These are phyloP conservation scores for Chlorella sp. DNA, from an alignment of 139 green algal species.

Conservation along the genomic window DNA sequence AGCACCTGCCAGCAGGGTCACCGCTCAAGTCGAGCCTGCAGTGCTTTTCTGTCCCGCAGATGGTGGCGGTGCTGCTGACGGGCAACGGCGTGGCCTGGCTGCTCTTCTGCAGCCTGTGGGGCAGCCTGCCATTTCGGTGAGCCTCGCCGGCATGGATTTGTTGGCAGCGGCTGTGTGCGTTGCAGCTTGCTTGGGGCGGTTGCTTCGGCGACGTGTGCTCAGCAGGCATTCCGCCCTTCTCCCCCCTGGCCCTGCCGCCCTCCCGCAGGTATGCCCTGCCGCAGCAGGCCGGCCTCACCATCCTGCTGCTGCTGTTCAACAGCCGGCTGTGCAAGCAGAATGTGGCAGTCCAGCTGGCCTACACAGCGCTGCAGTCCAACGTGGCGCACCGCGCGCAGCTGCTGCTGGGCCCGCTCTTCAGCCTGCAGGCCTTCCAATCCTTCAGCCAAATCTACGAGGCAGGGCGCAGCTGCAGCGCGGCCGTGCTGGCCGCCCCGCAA, in stretches of 20 bases:
- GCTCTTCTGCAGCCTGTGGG: conserved; percentile 16
- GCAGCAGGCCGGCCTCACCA: conserved; percentile 9
- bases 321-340: not conserved
- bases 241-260: not conserved
- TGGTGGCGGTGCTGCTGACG: not conserved
- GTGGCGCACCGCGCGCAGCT: not conserved
- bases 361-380: not conserved
- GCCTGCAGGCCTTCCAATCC: not conserved
- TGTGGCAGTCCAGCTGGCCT: not conserved
- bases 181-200: no score
- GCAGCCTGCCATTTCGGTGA: conserved; percentile 14
- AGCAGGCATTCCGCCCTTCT: no score
- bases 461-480: not conserved
- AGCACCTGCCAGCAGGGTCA: no score
- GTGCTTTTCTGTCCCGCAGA: no score
- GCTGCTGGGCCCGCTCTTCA: not conserved
- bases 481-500: not conserved
- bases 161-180: no score
- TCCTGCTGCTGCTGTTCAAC: conserved; percentile 15
- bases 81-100: conserved; percentile 22
- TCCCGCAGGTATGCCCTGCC: not conserved
- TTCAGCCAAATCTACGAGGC: not conserved
- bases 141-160: no score
- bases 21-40: no score
- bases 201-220: no score